Conservation (phyloP, 2,329 filamentous ascomycete genomes). For the Clarireedia hainanense region DNA sequence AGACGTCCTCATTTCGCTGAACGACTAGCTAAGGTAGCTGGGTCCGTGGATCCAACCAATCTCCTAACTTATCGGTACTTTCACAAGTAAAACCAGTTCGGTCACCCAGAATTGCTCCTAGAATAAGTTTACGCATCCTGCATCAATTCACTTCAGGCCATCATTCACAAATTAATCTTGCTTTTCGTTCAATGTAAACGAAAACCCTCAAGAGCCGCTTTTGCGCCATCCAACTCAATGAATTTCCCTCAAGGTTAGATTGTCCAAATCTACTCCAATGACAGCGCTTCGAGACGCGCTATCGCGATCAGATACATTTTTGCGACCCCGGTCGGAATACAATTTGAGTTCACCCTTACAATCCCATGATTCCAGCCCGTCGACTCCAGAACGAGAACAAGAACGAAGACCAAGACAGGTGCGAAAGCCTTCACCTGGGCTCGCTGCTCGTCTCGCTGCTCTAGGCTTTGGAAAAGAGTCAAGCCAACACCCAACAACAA, state of each 20-base stretch:
- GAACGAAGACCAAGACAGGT: constrained; percentile 20
- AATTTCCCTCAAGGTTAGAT: constrained; percentile 2
- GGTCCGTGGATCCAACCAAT: not conserved
- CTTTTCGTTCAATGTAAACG: constrained; percentile 4
- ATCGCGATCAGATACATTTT: constrained; percentile 16
- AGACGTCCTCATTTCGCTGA: too few relatives aligned
- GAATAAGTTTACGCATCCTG: not conserved
- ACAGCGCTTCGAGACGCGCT: constrained; percentile 16
- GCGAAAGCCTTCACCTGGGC: constrained; percentile 55
- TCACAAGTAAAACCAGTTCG: not conserved
- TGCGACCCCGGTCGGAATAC: constrained; percentile 14
- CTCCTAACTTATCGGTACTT: not conserved
- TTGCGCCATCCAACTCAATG: constrained; percentile 6
- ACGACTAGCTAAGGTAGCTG: too few relatives aligned
- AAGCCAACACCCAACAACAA: constrained; percentile 14
- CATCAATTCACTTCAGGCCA: not conserved
- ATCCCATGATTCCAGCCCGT: constrained; percentile 10
- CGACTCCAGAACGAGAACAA: constrained; percentile 16
- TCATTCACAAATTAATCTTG: not conserved
- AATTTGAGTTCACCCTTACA: constrained; percentile 4
- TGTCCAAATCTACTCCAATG: constrained; percentile 12
- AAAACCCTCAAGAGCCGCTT: not conserved
- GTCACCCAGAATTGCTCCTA: not conserved
- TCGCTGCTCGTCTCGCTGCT: constrained; percentile 57
- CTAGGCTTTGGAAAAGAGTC: constrained; percentile 46